Conservation (phyloP, 2,329 filamentous ascomycete species). For the Botrytis cinerea region DNA sequence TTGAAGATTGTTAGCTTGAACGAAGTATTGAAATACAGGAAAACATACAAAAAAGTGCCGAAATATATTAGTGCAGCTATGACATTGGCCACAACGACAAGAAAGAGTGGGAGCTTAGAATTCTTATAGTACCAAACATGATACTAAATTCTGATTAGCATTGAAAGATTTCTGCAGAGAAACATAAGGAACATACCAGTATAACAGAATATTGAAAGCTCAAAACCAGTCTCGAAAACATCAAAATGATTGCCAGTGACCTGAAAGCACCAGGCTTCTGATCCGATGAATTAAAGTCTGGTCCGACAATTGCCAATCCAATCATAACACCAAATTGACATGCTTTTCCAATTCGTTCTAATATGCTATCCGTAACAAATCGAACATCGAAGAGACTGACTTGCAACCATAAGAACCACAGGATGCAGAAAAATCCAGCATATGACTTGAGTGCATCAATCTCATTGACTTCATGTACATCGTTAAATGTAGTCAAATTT, state of each 20-base stretch:
- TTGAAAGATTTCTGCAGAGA: background rate
- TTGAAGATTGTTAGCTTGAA: background rate
- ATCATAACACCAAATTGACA: conserved; percentile 57
- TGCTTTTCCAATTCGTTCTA: conserved; percentile 56
- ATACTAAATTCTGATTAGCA: conserved; percentile 20
- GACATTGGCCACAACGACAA: conserved; percentile 28
- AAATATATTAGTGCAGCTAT: conserved; percentile 35
- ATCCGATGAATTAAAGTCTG: conserved; percentile 14
- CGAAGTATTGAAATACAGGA: too few relatives aligned
- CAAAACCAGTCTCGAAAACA: conserved; percentile 44
- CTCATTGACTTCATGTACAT: conserved; percentile 56
- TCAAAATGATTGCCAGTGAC: conserved; percentile 41
- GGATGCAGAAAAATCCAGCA: conserved; percentile 53
- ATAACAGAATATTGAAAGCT: conserved; percentile 42
- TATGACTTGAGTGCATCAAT: conserved; percentile 48
- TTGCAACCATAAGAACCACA: conserved; percentile 62
- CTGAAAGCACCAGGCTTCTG: conserved; percentile 12
- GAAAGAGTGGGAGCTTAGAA: conserved; percentile 27
- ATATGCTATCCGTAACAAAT: conserved; percentile 56
- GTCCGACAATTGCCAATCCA: conserved; percentile 24
- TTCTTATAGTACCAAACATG: conserved; percentile 34
- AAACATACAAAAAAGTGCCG: conserved; percentile 29
- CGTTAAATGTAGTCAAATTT: conserved; percentile 59
- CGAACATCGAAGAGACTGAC: conserved; percentile 59
- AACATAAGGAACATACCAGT: background rate